These are phyloP conservation scores for Apiospora koreana DNA, from an alignment of 2,329 filamentous ascomycete genomes.

Conservation along the genomic window DNA sequence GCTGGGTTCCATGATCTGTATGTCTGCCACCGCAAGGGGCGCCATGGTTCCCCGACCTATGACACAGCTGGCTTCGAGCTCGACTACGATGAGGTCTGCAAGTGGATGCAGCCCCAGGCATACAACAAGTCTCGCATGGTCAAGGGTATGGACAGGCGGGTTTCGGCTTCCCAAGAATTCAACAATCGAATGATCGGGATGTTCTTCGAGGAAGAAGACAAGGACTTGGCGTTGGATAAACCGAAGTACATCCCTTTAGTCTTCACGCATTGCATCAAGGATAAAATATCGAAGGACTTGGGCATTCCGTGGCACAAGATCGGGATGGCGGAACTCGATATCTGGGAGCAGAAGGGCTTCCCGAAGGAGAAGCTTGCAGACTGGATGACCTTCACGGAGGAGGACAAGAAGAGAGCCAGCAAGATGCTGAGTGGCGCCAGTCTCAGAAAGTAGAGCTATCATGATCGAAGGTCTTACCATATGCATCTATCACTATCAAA, in stretches of 20 bases:
- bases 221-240: neutral
- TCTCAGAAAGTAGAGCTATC: neutral
- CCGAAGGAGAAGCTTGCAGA: conserved; percentile 22
- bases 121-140: conserved; percentile 16
- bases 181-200: neutral
- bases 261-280: conserved; percentile 17
- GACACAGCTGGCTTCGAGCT: conserved; percentile 22
- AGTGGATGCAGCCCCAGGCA: conserved; percentile 14
- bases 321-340: conserved; percentile 16
- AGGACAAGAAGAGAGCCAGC: conserved; percentile 16
- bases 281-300: conserved; percentile 27
- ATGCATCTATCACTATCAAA: no score
- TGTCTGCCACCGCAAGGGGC: conserved; percentile 20
- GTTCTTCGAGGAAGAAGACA: neutral
- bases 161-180: conserved; percentile 16
- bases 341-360: conserved; percentile 24
- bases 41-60: conserved; percentile 19
- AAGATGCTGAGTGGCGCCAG: conserved; percentile 18
- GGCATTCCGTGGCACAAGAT: conserved; percentile 25
- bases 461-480: neutral
- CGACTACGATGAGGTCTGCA: conserved; percentile 20
- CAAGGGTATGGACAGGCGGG: conserved; percentile 10
- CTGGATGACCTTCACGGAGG: conserved; percentile 21
- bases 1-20: conserved; percentile 13
- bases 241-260: conserved; percentile 6